phyloP scores from a whole-genome alignment of 1,284 basidiomycete genomes.

The Thelephora terrestris region DNA sequence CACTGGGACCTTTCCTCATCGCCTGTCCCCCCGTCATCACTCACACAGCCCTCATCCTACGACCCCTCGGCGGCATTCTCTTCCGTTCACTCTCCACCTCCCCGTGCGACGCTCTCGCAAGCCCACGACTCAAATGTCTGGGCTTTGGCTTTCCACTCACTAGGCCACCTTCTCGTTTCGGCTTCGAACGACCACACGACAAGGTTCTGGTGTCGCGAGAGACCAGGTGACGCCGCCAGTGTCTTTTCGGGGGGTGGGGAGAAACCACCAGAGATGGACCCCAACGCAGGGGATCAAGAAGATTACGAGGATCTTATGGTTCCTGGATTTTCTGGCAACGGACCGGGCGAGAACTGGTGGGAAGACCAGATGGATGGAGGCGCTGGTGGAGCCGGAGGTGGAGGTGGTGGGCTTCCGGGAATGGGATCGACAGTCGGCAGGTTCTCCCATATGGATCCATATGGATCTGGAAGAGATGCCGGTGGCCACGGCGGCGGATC shows the following conservation, averaged over 20 bases:
- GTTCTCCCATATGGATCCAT: conserved; percentile 8
- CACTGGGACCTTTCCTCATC: conserved; percentile 77
- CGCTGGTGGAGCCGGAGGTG: background rate
- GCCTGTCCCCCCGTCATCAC: conserved; percentile 22
- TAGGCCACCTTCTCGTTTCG: conserved; percentile 88
- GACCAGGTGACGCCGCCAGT: conserved; percentile 62
- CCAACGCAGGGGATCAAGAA: conserved; percentile 46
- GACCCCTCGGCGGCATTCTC: conserved; percentile 20
- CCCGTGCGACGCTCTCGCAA: conserved; percentile 77
- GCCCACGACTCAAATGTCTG: conserved; percentile 98
- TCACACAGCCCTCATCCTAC: conserved; percentile 27
- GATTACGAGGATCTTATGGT: conserved; percentile 55
- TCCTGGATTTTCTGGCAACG: conserved; percentile 33
- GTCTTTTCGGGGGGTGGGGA: conserved; percentile 69
- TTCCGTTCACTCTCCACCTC: conserved; percentile 31
- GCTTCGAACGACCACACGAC: conserved; percentile 97
- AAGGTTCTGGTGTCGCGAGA: conserved; percentile 90
- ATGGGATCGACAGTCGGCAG: conserved; percentile 11
- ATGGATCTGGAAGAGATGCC: conserved; percentile 7
- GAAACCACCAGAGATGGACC: conserved; percentile 59
- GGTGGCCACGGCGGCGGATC: conserved; percentile 5
- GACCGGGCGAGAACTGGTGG: conserved; percentile 9
- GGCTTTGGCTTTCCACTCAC: conserved; percentile 90
- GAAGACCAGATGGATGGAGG: background rate
- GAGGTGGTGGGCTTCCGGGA: conserved; percentile 10